Evolutionary conservation across 371 early-diverging fungal genomes (phyloP), one percentile per base, ranked within the genome.

Genomic region (Apophysomyces ossiformis): DNA sequence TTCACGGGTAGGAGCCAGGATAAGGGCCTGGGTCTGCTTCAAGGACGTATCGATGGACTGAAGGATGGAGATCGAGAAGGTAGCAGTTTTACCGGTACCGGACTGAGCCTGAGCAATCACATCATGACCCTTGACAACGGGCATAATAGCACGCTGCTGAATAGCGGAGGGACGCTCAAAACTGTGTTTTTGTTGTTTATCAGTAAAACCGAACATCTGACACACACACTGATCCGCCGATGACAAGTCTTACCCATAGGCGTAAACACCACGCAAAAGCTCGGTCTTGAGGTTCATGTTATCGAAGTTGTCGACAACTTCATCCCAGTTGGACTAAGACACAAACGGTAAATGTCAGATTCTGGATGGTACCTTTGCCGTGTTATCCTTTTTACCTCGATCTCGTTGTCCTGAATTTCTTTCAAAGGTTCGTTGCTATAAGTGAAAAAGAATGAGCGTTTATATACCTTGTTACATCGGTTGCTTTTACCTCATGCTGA

Each of bases 21-120:
- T 91, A 54, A 96, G 85, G 13, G 94, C 95, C 79, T 98, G 98
- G 61, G 92, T 90, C 62, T 87, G 87, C 67, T 85, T 84, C 59
- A 88, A 67, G 45, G 72, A 75, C 15, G 79, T 72, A 76, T 96
- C 94, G 73, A 97, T 87, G 63, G 87, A 86, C 83, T 97, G 96
- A 59, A 98, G 86, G 57, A 94, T 87, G 35, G 92, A 92, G 71
- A 98, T 93, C 57, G 93, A 94, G 89, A 98, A 96, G 57, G 97
- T 96, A 65, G 95, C 98, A 35, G 98, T 98, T 75, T 98, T 98
- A 72, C 99, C 99, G 58, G 98, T 98, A 81, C 99, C 98, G 70
- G 96, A 96, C 77, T 97, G 96, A 41, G 97, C 96, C 82, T 97
- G 97, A 39, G 95, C 95, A 73, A 95, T 95, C 68, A 96, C 94